A percentile compares a stretch with the other conserved stretches of the same genome.
Conservation (phyloP, 129 eudicot species). For the Flaveria ramosissima region DNA sequence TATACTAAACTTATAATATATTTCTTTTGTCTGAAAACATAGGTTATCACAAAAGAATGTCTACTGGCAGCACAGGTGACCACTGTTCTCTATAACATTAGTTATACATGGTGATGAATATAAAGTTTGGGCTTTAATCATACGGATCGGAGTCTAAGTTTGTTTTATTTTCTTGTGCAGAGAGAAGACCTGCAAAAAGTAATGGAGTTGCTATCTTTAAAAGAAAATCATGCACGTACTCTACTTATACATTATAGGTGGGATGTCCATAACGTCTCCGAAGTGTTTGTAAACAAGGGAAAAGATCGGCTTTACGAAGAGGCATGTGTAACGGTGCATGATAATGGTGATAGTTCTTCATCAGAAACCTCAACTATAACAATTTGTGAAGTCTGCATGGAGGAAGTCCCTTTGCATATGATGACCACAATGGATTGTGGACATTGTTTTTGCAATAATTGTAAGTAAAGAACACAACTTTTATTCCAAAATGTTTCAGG, state of each 20-base stretch:
- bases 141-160: not conserved
- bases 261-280: constrained; percentile 53
- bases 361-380: constrained; percentile 24
- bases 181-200: constrained; percentile 63
- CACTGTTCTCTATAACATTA: not conserved
- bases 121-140: not conserved
- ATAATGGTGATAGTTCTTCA: constrained; percentile 20
- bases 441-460: constrained; percentile 71
- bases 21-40: constrained; percentile 8
- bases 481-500: not conserved
- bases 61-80: constrained; percentile 76
- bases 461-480: constrained; percentile 45
- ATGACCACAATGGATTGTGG: constrained; percentile 82
- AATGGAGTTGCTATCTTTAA: constrained; percentile 70
- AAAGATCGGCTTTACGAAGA: constrained; percentile 46
- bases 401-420: constrained; percentile 44
- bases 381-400: constrained; percentile 61
- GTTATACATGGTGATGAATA: not conserved
- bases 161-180: constrained; percentile 33
- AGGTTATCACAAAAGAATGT: constrained; percentile 75
- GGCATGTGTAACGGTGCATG: constrained; percentile 52
- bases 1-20: not conserved
- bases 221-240: constrained; percentile 73
- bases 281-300: constrained; percentile 60
- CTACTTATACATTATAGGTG: constrained; percentile 80